A percentile compares a stretch with the other conserved stretches of the same genome.
Evolutionary conservation across 768 basidiomycete genomes (phyloP).

Genomic region (Trametopsis cervina): DNA sequence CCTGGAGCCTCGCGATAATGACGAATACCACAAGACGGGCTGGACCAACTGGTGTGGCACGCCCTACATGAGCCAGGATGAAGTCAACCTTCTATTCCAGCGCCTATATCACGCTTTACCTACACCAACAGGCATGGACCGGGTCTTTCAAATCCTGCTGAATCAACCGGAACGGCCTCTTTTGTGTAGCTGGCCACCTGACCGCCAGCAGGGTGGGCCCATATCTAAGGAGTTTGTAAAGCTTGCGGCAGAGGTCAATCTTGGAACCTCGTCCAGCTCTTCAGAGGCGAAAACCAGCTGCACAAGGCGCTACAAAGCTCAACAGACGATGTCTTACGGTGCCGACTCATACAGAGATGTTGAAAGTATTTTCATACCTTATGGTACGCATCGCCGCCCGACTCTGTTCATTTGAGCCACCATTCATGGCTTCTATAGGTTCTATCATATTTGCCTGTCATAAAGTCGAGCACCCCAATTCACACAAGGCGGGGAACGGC

Average conservation of each 20-base stretch:
- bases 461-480: conserved; percentile 43
- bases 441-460: conserved; percentile 71
- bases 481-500: conserved; percentile 16
- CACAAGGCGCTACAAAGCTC: conserved; percentile 75
- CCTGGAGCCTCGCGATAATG: conserved; percentile 63
- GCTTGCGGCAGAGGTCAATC: conserved; percentile 64
- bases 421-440: conserved; percentile 30
- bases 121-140: conserved; percentile 41
- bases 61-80: conserved; percentile 47
- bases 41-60: conserved; percentile 93
- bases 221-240: conserved; percentile 37
- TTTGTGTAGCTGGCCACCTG: conserved; percentile 74
- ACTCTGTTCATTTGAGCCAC: conserved; percentile 14
- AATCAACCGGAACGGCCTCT: conserved; percentile 52
- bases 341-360: conserved; percentile 56
- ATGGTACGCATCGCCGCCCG: conserved; percentile 47
- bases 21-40: conserved; percentile 61
- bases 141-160: conserved; percentile 76
- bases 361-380: conserved; percentile 86
- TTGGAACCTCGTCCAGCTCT: conserved; percentile 41
- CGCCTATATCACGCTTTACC: conserved; percentile 51
- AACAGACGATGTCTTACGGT: conserved; percentile 43
- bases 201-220: conserved; percentile 34
- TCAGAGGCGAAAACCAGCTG: conserved; percentile 82
- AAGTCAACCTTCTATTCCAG: conserved; percentile 52